Conservation (phyloP, 257 asterid genomes). For the Schizonepeta tenuifolia region DNA sequence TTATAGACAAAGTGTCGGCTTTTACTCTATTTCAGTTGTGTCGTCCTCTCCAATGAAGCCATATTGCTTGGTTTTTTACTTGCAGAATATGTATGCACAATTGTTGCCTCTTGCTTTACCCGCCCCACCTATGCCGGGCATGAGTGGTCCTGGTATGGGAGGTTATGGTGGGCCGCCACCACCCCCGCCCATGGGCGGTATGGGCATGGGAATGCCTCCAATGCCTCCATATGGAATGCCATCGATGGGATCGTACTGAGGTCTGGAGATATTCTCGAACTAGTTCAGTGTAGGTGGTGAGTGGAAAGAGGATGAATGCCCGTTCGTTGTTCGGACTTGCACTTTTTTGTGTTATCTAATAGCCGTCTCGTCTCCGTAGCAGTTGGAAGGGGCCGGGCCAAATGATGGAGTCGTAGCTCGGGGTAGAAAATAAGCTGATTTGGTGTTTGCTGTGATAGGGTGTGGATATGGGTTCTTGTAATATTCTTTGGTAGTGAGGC, state of each 20-base stretch:
- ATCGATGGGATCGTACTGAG: slow-evolving; percentile 58
- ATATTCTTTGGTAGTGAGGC: slow-evolving; percentile 59
- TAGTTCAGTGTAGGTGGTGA: slow-evolving; percentile 25
- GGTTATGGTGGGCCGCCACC: slow-evolving; percentile 40
- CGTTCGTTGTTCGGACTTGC: slow-evolving; percentile 5
- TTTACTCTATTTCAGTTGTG: too few relatives aligned
- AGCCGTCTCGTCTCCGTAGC: slow-evolving; percentile 28
- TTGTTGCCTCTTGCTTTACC: slow-evolving; percentile 65
- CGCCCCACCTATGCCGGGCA: slow-evolving; percentile 63
- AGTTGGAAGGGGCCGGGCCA: slow-evolving; percentile 21
- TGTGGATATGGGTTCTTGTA: slow-evolving; percentile 48
- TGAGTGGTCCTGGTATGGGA: slow-evolving; percentile 58
- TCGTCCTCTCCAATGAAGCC: too few relatives aligned
- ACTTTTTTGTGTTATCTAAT: slow-evolving; percentile 22
- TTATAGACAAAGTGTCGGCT: not conserved
- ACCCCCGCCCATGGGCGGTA: slow-evolving; percentile 58
- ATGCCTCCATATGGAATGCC: slow-evolving; percentile 68
- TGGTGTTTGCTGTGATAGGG: slow-evolving; percentile 31
- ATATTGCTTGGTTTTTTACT: slow-evolving; percentile 9
- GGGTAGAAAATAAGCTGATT: slow-evolving; percentile 40
- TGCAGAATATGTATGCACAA: slow-evolving; percentile 66
- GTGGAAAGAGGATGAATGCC: slow-evolving; percentile 7
- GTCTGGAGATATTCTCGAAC: not conserved
- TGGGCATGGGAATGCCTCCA: slow-evolving; percentile 71
- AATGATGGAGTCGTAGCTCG: slow-evolving; percentile 32